Evolutionary conservation across 305 asterid genomes (phyloP), one percentile per base, ranked within the genome.

Genomic region (Fraxinus ornus): DNA sequence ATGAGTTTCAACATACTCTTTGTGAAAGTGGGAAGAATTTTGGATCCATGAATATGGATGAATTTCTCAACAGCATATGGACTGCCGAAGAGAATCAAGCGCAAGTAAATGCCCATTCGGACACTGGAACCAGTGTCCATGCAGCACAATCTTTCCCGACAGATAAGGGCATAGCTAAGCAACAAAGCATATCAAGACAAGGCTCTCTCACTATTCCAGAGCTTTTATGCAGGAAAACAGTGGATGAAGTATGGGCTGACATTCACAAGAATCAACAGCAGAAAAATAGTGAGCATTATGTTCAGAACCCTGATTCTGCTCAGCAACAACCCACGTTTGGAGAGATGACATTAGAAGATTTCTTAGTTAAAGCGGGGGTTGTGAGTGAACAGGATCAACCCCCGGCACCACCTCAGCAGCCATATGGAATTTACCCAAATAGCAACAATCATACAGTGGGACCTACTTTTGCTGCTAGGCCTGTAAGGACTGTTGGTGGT

Each of bases 1-100:
- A 94, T 1, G 98, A 94, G 80, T 93, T 30, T 35, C 33, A 64
- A 75, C 52, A 75, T 10, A 90, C 97, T 0, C 84, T 95, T 0
- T 81, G 88, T 26, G 98, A 90, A 49, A 81, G 89, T 1, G 97
- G 97, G 62, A 95, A 93, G 93, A 91, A 89, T 36, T 93, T 92
- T 10, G 97, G 97, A 4, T 94, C 98, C 0, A 93, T 94, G 98
- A 93, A 92, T 84, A 94, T 94, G 98, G 98, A 95, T 19, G 98
- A 95, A 76, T 95, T 95, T 87, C 92, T 94, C 83, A 95, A 91
- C 85, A 92, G 96, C 88, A 93, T 93, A 81, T 95, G 98, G 97
- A 92, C 92, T 0, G 96, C 97, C 0, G 98, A 95, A 79, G 98
- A 95, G 81, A 90, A 90, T 78, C 97, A 92, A 76, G 92, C 92